Evolutionary conservation across 2,329 filamentous ascomycete genomes (phyloP), one percentile per base, ranked within the genome.

Genomic region (Neofusicoccum cordaticola): DNA sequence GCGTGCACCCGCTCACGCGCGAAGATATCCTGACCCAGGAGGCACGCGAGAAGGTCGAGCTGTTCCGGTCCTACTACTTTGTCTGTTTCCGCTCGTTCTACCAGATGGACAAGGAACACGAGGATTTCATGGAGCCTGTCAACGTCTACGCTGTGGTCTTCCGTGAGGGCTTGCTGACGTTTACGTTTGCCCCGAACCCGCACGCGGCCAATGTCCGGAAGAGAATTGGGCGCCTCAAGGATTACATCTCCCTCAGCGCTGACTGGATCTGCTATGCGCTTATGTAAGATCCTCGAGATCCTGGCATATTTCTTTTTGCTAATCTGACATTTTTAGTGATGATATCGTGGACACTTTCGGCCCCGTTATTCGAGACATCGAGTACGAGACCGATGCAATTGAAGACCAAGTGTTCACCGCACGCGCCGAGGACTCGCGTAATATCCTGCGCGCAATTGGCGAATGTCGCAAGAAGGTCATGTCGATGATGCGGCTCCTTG

Each of bases 201-300:
- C 95, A 99, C 76, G 92, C 93, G 12, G 85, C 89, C 48, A 92
- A 95, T 69, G 95, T 99, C 31, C 88, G 94, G 69, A 93, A 91
- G 82, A 88, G 95, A 77, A 98, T 99, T 72, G 89, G 92, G 27
- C 90, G 92, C 70, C 84, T 99, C 64, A 94, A 96, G 73, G 95
- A 99, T 74, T 98, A 97, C 73, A 91, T 98, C 71, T 89, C 93
- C 67, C 84, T 99, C 44, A 96, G 92, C 74, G 93, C 93, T 70
- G 95, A 99, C 79, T 99, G 96, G 94, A 96, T 98, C 71, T 99
- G 95, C 82, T 99, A 99, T 75, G 95, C 95, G 48, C 85, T 99
- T 73, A 98, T 99, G 89, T 92, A 82, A 84, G 89, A 81, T 15
- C 56, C 12, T 53, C 53, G 6, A 15, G 13, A 11, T 8, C 13